Conservation (phyloP, 805 yeast species). For the Lipomyces mesembrius region DNA sequence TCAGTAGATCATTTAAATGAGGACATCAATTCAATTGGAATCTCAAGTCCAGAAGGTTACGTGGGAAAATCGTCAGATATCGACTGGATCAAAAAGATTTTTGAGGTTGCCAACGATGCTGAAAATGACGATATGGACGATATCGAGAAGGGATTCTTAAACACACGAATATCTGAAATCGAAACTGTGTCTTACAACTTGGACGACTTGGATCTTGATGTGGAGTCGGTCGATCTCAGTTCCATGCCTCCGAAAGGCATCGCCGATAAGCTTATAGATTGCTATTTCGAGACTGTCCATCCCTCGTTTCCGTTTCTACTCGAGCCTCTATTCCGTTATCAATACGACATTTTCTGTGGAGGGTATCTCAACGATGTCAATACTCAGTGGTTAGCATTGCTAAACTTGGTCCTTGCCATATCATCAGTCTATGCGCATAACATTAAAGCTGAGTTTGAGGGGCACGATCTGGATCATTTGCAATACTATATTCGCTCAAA, state of each 20-base stretch:
- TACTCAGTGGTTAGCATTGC: constrained; percentile 30
- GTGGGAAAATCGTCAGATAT: constrained; percentile 28
- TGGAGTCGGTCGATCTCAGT: constrained; percentile 22
- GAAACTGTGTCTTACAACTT: constrained; percentile 22
- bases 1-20: constrained; percentile 31
- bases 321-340: constrained; percentile 29
- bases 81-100: constrained; percentile 31
- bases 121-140: constrained; percentile 17
- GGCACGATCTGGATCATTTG: constrained; percentile 24
- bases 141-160: constrained; percentile 8
- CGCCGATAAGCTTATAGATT: constrained; percentile 24
- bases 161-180: constrained; percentile 14
- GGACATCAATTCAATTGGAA: constrained; percentile 31
- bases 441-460: constrained; percentile 8
- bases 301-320: constrained; percentile 31
- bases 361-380: constrained; percentile 23
- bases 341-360: constrained; percentile 27
- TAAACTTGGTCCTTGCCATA: constrained; percentile 28
- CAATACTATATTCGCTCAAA: constrained; percentile 28
- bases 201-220: constrained; percentile 25
- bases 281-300: constrained; percentile 30
- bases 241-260: constrained; percentile 23
- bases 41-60: constrained; percentile 26
- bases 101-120: constrained; percentile 17
- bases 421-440: constrained; percentile 16